phyloP scores from a whole-genome alignment of 2,329 filamentous ascomycete genomes.

The Annulohypoxylon truncatum region DNA sequence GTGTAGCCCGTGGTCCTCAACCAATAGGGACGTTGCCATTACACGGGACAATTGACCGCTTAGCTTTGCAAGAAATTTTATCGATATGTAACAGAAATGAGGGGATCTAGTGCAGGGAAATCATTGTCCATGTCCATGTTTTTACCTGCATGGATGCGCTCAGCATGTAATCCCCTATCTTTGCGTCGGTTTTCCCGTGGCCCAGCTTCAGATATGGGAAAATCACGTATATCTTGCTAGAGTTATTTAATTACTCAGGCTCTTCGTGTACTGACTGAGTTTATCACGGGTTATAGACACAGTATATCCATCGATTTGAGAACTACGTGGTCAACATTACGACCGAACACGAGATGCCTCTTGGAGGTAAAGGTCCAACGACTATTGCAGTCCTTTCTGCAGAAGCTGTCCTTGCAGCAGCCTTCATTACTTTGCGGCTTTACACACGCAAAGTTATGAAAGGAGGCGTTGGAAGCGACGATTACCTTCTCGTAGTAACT shows the following conservation, averaged over 20 bases:
- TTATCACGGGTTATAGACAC: too few relatives aligned
- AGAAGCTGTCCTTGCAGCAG: constrained; percentile 19
- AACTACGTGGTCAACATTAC: too few relatives aligned
- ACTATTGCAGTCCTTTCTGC: constrained; percentile 22
- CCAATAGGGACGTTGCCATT: neutral
- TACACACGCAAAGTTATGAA: constrained; percentile 20
- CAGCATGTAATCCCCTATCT: neutral
- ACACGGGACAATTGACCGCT: neutral
- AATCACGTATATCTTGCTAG: neutral
- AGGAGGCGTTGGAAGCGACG: constrained; percentile 26
- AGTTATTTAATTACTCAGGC: neutral
- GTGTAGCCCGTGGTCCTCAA: neutral
- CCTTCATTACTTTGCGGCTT: constrained; percentile 19
- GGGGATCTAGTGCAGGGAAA: neutral
- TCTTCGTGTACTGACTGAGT: too few relatives aligned
- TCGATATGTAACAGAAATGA: too few relatives aligned
- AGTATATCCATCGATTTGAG: neutral
- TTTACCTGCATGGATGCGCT: neutral
- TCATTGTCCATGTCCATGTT: neutral
- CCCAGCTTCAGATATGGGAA: neutral
- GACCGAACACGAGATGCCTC: constrained; percentile 31
- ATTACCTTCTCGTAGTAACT: constrained; percentile 29
- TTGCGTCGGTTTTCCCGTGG: neutral
- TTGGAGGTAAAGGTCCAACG: constrained; percentile 25
- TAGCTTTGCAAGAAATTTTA: constrained; percentile 4